Percentiles rank a stretch among this genome's conserved stretches.
Conservation (phyloP, 352 stramenopile genomes). For the Phytophthora pistaciae region DNA sequence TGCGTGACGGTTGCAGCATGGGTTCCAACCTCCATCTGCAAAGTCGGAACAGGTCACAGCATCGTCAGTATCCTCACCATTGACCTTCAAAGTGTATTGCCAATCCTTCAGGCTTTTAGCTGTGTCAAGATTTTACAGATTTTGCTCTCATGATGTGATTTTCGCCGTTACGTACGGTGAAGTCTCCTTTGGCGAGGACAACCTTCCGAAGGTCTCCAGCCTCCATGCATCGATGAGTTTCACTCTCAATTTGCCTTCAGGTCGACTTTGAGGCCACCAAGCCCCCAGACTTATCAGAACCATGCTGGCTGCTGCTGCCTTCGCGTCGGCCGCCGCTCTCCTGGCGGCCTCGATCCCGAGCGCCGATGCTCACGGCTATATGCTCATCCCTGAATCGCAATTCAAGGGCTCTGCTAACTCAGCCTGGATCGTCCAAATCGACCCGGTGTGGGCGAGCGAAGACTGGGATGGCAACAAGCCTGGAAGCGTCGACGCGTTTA, state of each 20-base stretch:
- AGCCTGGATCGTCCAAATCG: slow-evolving; percentile 47
- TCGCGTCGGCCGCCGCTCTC: slow-evolving; percentile 29
- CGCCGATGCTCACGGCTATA: slow-evolving; percentile 40
- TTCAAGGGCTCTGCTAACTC: slow-evolving; percentile 42
- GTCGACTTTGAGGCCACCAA: slow-evolving; percentile 6
- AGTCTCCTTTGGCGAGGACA: not conserved
- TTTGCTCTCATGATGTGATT: not conserved
- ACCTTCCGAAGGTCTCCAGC: not conserved
- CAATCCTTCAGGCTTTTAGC: not conserved
- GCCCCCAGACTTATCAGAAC: not conserved
- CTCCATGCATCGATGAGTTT: not conserved
- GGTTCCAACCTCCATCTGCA: not conserved
- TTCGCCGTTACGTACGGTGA: slow-evolving; percentile 12
- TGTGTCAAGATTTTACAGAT: slow-evolving; percentile 14
- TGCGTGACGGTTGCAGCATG: not conserved
- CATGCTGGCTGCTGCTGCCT: slow-evolving; percentile 32
- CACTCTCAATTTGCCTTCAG: slow-evolving; percentile 21
- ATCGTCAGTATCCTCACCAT: not conserved
- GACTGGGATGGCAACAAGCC: slow-evolving; percentile 47
- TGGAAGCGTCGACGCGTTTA: slow-evolving; percentile 33
- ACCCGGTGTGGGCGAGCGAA: slow-evolving; percentile 35
- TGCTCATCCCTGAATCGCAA: slow-evolving; percentile 42
- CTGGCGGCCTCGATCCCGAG: slow-evolving; percentile 29
- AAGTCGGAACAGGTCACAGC: not conserved
- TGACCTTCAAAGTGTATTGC: not conserved